Evolutionary conservation across 192 early-diverging fungal genomes (phyloP).

Genomic region (Martensiomyces pterosporus): DNA sequence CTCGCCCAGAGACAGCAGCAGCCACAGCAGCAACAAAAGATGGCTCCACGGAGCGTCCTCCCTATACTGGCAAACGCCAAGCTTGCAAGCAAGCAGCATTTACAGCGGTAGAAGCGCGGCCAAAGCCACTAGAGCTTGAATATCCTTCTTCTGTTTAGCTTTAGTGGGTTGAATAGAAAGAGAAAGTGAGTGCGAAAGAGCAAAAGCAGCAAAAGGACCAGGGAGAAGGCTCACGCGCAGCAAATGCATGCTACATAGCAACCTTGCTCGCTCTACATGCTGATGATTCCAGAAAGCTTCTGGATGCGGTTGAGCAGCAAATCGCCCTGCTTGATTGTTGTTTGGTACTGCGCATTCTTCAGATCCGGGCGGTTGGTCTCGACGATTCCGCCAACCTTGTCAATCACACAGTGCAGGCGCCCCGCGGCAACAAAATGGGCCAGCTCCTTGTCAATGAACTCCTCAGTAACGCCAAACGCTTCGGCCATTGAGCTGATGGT

Average conservation of each 20-base stretch:
- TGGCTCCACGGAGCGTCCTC: not conserved
- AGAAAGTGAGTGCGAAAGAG: too few relatives aligned
- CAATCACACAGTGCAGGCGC: constrained; percentile 96
- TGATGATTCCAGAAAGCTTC: constrained; percentile 91
- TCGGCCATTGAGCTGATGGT: constrained; percentile 95
- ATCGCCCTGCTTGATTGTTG: constrained; percentile 95
- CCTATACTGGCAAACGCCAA: constrained; percentile 3
- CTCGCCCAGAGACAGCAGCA: too few relatives aligned
- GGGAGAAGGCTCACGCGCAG: too few relatives aligned
- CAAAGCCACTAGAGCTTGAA: too few relatives aligned
- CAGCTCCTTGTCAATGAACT: constrained; percentile 96
- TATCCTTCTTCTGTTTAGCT: too few relatives aligned
- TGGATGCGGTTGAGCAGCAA: constrained; percentile 91
- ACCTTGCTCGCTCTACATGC: too few relatives aligned
- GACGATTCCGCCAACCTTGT: constrained; percentile 97
- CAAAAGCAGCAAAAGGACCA: not conserved
- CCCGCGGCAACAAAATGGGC: constrained; percentile 93
- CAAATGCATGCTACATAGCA: too few relatives aligned
- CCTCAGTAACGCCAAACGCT: constrained; percentile 92
- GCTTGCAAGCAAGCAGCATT: not conserved
- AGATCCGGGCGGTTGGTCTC: constrained; percentile 97
- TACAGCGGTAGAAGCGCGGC: too few relatives aligned
- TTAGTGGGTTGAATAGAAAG: too few relatives aligned
- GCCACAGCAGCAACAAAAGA: constrained; percentile 1
- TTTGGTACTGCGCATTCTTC: constrained; percentile 98